phyloP scores from a whole-genome alignment of 768 basidiomycete genomes.

The Suillus paluster region DNA sequence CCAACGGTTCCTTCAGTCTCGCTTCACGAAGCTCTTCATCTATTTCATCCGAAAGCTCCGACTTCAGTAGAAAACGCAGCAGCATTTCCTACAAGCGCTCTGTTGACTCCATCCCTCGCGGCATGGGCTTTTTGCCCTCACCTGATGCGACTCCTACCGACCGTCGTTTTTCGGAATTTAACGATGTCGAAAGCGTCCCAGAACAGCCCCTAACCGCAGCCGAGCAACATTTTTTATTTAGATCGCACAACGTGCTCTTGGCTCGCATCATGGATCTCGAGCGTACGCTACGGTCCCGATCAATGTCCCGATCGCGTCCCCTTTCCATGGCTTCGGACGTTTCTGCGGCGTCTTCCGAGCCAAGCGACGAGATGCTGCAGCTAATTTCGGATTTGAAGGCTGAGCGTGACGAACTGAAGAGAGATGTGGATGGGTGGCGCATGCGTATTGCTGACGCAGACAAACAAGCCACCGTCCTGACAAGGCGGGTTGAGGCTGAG shows the following conservation, averaged over 20 bases:
- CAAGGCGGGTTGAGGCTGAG: slow-evolving; percentile 75
- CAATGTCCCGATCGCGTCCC: slow-evolving; percentile 50
- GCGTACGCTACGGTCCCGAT: slow-evolving; percentile 54
- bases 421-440: slow-evolving; percentile 89
- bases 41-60: slow-evolving; percentile 24
- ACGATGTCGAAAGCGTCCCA: slow-evolving; percentile 20
- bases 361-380: slow-evolving; percentile 78
- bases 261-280: slow-evolving; percentile 84
- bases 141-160: slow-evolving; percentile 77
- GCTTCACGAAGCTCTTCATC: slow-evolving; percentile 20
- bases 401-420: slow-evolving; percentile 87
- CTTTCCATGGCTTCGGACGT: slow-evolving; percentile 55
- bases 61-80: slow-evolving; percentile 51
- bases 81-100: slow-evolving; percentile 79
- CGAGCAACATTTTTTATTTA: slow-evolving; percentile 86
- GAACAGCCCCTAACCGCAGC: slow-evolving; percentile 64
- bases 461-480: slow-evolving; percentile 65
- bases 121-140: slow-evolving; percentile 60
- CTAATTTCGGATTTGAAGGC: slow-evolving; percentile 80
- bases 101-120: slow-evolving; percentile 33
- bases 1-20: slow-evolving; percentile 11
- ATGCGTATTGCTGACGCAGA: slow-evolving; percentile 77
- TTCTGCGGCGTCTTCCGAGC: slow-evolving; percentile 46
- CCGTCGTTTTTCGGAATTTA: slow-evolving; percentile 42
- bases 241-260: slow-evolving; percentile 82